Evolutionary conservation across 352 stramenopile genomes (phyloP), one percentile per base, ranked within the genome.

Genomic region (Phytophthora idaei): DNA sequence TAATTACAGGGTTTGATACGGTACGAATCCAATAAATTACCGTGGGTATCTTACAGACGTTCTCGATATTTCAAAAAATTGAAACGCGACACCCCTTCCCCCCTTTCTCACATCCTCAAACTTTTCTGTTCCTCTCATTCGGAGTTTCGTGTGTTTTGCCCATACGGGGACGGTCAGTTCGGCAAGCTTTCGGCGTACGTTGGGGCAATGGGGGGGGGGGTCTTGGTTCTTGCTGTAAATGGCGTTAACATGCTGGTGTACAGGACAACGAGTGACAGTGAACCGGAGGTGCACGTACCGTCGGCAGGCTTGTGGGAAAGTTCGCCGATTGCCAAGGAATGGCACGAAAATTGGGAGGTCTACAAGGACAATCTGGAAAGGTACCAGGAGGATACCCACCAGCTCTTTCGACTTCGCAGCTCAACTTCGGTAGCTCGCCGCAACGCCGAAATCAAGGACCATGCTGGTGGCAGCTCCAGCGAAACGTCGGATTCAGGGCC

Each of bases 361-460:
- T 65, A 53, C 21, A 9, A 58, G 1, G 21, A 25, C 1, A 58
- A 58, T 14, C 1, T 65, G 21, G 6, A 44, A 2, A 28, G n/a
- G 39, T 58, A 65, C 11, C 47, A 65, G 48, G 27, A 3, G 14
- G 39, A 44, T 14, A 57, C 57, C 0, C 37, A 57, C 57, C 57
- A 65, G 47, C 5, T 65, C 28, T 58, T 58, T 46, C 57, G 47
- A 2, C 57, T 53, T 1, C 47, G 36, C 14, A 57, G 3, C 47
- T 65, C 37, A 0, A 65, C 57, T 0, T 57, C 57, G 0, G 57
- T 52, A 44, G 25, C 8, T 3, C 47, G 37, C 39, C 57, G 36
- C n/a, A 64, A 64, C 37, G 10, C 14, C 11, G 46, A 65, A 29
- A 65, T 58, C 15, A 48, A 21, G 5, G 37, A 21, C 0, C 57